Base-by-base conservation (phyloP, 108 stramenopile species). In the Fragilaria crotonensis region DNA sequence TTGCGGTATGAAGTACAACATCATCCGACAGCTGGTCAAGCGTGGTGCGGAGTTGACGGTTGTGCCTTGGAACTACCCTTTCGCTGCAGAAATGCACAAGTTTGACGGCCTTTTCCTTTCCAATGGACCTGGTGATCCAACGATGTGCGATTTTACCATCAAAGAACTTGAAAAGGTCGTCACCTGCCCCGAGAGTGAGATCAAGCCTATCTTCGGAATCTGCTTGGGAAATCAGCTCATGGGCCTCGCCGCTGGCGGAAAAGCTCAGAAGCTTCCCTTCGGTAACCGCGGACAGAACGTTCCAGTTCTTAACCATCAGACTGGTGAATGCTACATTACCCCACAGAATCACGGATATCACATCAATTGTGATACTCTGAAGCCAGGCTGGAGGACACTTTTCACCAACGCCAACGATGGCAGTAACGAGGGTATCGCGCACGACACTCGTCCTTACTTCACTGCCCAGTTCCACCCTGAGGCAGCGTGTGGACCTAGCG, bases 401-500 rank as follows among this genome's bases (percentile, higher is more conserved):
- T 99, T 97, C 73, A 90, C 87, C 59, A 99, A 99, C 71, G 89
- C 91, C 52, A 99, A 99, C 75, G 98, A 99, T 65, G 89, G 90
- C 50, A 79, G 89, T 52, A 99, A 99, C 79, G 98, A 99, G 61
- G 98, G 98, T 63, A 89, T 99, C 66, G 85, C 84, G 51, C 98
- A 99, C 67, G 73, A 83, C 60, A 79, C 75, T 54, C 85, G 95
- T 62, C 98, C 98, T 2, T 97, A 89, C 77, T 98, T 98, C 73
- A 94, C 94, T 47, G 98, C 95, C 28, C 98, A 98, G 76, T 98
- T 98, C 73, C 98, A 98, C 63, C 98, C 98, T 22, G 98, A 98
- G 72, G 95, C 94, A 44, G 60, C 72, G 25, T 89, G 94, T 36
- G 96, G 98, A 29, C 98, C 98, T n/a, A 95, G 84, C 23, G 98